phyloP scores from a whole-genome alignment of 164 flowering plant genomes.

The Piper longum region DNA sequence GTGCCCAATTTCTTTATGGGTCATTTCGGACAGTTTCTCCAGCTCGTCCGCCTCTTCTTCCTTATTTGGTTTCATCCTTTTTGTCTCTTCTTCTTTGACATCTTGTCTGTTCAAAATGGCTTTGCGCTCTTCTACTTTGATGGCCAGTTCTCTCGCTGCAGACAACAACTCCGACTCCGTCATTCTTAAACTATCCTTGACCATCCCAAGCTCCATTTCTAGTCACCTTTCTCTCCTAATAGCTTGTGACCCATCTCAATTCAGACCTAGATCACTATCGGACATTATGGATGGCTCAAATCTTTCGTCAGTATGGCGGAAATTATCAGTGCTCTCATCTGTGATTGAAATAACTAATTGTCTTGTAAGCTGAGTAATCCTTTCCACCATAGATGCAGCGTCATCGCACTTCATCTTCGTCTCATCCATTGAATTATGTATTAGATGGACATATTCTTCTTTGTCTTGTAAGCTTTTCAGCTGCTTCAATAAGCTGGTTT shows the following conservation, averaged over 20 bases:
- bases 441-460: slow-evolving; percentile 30
- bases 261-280: slow-evolving; percentile 3
- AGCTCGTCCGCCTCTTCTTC: slow-evolving; percentile 31
- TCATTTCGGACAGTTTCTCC: slow-evolving; percentile 36
- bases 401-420: slow-evolving; percentile 43
- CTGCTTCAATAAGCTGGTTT: slow-evolving; percentile 47
- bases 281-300: background rate
- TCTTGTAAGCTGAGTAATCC: slow-evolving; percentile 49
- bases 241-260: slow-evolving; percentile 16
- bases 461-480: slow-evolving; percentile 48
- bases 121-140: slow-evolving; percentile 65
- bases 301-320: slow-evolving; percentile 2
- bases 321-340: slow-evolving; percentile 15
- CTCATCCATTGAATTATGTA: slow-evolving; percentile 36
- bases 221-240: slow-evolving; percentile 29
- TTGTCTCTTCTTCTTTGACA: slow-evolving; percentile 39
- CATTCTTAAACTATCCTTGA: slow-evolving; percentile 36
- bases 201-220: slow-evolving; percentile 49
- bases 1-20: slow-evolving; percentile 45
- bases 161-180: slow-evolving; percentile 62
- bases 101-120: slow-evolving; percentile 29
- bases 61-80: slow-evolving; percentile 32
- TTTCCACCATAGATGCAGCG: slow-evolving; percentile 52
- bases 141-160: slow-evolving; percentile 40
- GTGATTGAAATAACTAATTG: slow-evolving; percentile 31